These are phyloP conservation scores for Calonectria montana DNA, from an alignment of 2,329 filamentous ascomycete genomes.

Conservation along the genomic window DNA sequence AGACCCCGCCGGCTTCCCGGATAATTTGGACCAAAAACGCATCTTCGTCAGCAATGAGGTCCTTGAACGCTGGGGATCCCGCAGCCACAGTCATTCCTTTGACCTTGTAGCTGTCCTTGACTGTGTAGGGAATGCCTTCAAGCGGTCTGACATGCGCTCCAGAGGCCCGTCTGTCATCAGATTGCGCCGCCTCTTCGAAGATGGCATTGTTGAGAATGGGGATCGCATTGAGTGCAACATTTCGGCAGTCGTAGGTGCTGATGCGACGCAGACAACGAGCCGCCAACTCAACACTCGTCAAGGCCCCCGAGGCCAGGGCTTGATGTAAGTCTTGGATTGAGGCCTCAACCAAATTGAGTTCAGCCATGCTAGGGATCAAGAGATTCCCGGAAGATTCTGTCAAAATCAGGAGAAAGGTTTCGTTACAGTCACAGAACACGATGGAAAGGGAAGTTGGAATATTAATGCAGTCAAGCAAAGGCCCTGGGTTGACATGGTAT, in stretches of 20 bases:
- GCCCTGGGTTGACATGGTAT: neutral
- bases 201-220: constrained; percentile 39
- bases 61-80: constrained; percentile 65
- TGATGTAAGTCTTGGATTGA: constrained; percentile 39
- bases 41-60: constrained; percentile 62
- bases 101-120: constrained; percentile 69
- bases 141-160: constrained; percentile 40
- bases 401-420: neutral
- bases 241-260: constrained; percentile 38
- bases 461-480: neutral
- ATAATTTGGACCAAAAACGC: constrained; percentile 60
- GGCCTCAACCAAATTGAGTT: constrained; percentile 38
- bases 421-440: neutral
- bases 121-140: constrained; percentile 67
- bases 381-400: too few relatives aligned
- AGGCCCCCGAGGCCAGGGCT: constrained; percentile 31
- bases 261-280: constrained; percentile 40
- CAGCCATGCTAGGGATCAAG: neutral
- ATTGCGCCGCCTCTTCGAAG: constrained; percentile 41
- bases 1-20: constrained; percentile 46
- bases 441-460: neutral
- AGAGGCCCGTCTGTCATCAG: constrained; percentile 37
- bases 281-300: constrained; percentile 43
- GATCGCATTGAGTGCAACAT: constrained; percentile 39
- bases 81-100: constrained; percentile 62